Evolutionary conservation across 208 protist species (phyloP).

Genomic region (Trypanosoma brucei): DNA sequence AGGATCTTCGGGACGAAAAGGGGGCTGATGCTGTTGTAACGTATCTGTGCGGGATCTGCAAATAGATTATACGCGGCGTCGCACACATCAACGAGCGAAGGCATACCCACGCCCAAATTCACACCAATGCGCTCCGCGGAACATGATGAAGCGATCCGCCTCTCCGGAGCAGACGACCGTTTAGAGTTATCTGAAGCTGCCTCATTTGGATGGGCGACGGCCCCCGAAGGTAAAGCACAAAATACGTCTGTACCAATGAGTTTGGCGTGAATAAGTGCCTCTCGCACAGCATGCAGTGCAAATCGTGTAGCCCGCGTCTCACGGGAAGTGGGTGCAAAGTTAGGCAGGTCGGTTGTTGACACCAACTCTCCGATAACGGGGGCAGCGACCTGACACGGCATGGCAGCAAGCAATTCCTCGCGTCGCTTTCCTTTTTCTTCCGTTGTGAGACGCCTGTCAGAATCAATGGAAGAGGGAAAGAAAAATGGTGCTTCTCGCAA

Average conservation of each 20-base stretch:
- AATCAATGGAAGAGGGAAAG: conserved; percentile 51
- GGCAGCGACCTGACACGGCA: conserved; percentile 73
- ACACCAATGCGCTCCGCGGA: conserved; percentile 67
- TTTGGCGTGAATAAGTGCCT: conserved; percentile 61
- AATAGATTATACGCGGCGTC: conserved; percentile 58
- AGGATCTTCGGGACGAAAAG: conserved; percentile 96
- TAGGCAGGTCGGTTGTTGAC: not conserved
- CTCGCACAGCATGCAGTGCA: conserved; percentile 38
- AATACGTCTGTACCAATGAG: conserved; percentile 33
- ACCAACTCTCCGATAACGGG: conserved; percentile 23
- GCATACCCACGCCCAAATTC: conserved; percentile 88
- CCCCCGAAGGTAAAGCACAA: not conserved
- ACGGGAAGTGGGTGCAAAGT: conserved; percentile 49
- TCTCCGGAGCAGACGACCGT: conserved; percentile 6
- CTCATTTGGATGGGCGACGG: not conserved
- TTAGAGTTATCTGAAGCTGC: not conserved
- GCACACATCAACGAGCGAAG: conserved; percentile 69
- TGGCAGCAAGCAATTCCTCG: conserved; percentile 32
- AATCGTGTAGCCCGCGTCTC: conserved; percentile 57
- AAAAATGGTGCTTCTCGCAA: conserved; percentile 54
- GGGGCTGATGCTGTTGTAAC: conserved; percentile 76
- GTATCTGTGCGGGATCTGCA: conserved; percentile 26
- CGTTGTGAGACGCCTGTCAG: conserved; percentile 23
- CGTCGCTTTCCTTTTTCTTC: conserved; percentile 26
- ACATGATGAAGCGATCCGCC: not conserved